phyloP scores from a whole-genome alignment of 495 filamentous ascomycete genomes.

The Lepidopterella palustris region DNA sequence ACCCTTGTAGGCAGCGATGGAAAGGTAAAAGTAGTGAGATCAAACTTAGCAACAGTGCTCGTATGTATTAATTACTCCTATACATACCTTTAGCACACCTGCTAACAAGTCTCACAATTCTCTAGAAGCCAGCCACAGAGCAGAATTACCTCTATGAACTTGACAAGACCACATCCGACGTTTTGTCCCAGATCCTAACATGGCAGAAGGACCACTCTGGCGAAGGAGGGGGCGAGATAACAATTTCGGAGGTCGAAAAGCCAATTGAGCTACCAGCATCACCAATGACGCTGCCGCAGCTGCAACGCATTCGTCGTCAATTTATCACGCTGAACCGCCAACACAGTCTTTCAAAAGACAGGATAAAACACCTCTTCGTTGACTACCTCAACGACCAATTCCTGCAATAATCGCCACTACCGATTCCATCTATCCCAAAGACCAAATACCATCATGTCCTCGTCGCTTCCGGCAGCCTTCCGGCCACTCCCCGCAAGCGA shows the following conservation, averaged over 20 bases:
- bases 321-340: constrained; percentile 75
- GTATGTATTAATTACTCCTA: constrained; percentile 29
- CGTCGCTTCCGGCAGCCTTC: not conserved
- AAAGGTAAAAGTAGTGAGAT: constrained; percentile 51
- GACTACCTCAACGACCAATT: constrained; percentile 56
- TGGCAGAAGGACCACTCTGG: constrained; percentile 63
- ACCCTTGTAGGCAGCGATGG: constrained; percentile 57
- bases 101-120: constrained; percentile 2
- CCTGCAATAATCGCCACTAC: constrained; percentile 3
- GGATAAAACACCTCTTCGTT: constrained; percentile 64
- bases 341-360: constrained; percentile 46
- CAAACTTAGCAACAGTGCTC: constrained; percentile 76
- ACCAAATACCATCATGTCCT: not conserved
- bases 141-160: constrained; percentile 78
- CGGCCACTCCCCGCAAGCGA: not conserved
- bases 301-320: constrained; percentile 78
- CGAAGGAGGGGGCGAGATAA: constrained; percentile 49
- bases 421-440: not conserved
- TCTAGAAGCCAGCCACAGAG: constrained; percentile 54
- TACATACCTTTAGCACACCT: not conserved
- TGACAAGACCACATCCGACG: constrained; percentile 75
- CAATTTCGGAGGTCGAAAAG: constrained; percentile 35
- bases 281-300: constrained; percentile 53
- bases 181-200: constrained; percentile 66
- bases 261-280: constrained; percentile 36